Percentiles rank a stretch among this genome's conserved stretches.
Conservation (phyloP, 2,329 filamentous ascomycete genomes). For the Fusarium humuli region DNA sequence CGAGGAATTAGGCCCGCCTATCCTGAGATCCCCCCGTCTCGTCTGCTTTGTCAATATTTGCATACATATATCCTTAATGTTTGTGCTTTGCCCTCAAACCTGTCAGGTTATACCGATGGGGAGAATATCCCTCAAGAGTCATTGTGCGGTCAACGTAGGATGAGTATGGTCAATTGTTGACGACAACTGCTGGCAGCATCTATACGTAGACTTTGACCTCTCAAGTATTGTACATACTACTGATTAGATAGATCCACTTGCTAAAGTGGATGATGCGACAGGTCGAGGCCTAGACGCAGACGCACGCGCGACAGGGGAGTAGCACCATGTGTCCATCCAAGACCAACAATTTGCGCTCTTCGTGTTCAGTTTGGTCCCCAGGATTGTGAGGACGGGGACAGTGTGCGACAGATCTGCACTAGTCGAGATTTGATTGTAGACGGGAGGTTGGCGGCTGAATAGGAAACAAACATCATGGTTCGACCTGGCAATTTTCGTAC, state of each 20-base stretch:
- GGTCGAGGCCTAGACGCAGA: conserved; percentile 42
- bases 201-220: conserved; percentile 19
- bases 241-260: conserved; percentile 33
- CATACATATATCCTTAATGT: background rate
- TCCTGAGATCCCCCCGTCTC: conserved; percentile 30
- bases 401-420: conserved; percentile 48
- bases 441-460: conserved; percentile 35
- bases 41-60: conserved; percentile 24
- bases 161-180: background rate
- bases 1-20: conserved; percentile 46
- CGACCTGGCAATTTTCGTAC: conserved; percentile 8
- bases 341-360: conserved; percentile 35
- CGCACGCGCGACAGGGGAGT: conserved; percentile 41
- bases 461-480: conserved; percentile 8
- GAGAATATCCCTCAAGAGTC: background rate
- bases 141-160: background rate
- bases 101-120: background rate
- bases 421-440: conserved; percentile 47
- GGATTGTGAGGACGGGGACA: conserved; percentile 30
- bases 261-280: conserved; percentile 45
- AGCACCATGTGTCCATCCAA: conserved; percentile 41
- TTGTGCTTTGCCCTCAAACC: background rate
- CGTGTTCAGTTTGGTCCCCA: conserved; percentile 45
- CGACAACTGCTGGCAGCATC: background rate
- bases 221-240: conserved; percentile 15